Conservation (phyloP, 164 flowering plant genomes). For the Macadamia integrifolia region DNA sequence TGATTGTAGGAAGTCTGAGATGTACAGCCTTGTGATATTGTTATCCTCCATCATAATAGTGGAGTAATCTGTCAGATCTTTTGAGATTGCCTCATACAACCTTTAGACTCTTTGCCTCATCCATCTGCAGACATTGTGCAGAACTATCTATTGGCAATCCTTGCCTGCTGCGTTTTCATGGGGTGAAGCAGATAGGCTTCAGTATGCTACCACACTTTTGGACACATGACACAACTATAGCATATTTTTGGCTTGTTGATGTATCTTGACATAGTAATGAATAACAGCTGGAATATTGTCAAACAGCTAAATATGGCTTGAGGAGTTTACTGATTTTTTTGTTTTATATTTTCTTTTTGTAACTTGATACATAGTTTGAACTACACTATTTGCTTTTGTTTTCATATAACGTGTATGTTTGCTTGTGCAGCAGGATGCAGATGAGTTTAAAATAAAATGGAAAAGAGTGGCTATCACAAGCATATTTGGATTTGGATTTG, state of each 20-base stretch:
- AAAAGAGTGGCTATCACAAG: slow-evolving; percentile 77
- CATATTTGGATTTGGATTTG: slow-evolving; percentile 81
- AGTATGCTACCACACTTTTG: too few species aligned
- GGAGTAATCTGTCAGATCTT: neutral
- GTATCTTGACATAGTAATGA: too few species aligned
- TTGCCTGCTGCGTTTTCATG: neutral
- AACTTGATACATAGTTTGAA: too few species aligned
- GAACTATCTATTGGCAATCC: neutral
- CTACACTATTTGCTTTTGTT: neutral
- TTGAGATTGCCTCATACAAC: neutral
- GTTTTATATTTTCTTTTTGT: too few species aligned
- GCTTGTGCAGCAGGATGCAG: slow-evolving; percentile 35
- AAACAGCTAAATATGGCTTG: too few species aligned
- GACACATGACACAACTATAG: too few species aligned
- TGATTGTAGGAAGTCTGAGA: too few species aligned
- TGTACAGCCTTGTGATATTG: too few species aligned
- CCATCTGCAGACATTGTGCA: neutral
- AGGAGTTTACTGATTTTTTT: too few species aligned
- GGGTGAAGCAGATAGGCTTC: too few species aligned
- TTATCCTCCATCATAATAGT: neutral
- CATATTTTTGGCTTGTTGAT: too few species aligned
- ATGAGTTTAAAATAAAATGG: slow-evolving; percentile 60
- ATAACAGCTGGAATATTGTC: too few species aligned
- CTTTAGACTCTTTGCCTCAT: neutral
- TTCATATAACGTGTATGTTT: neutral